Percentiles rank a stretch among this genome's conserved stretches.
phyloP scores from a whole-genome alignment of 352 stramenopile species.

The Pythium grandisporangium region DNA sequence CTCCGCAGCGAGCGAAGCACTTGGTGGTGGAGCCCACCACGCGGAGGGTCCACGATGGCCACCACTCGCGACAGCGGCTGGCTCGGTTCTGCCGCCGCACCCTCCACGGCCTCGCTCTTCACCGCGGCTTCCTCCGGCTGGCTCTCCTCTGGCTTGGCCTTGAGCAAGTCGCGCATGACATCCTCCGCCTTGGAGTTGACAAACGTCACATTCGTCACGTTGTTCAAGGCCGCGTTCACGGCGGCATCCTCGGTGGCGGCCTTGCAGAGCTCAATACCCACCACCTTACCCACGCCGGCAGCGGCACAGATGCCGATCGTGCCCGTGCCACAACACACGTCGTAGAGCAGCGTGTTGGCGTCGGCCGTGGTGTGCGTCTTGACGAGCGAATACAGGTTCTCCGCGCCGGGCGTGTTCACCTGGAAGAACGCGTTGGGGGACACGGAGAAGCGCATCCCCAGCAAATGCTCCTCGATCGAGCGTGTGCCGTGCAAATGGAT shows the following conservation, averaged over 20 bases:
- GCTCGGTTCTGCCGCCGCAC: slow-evolving; percentile 37
- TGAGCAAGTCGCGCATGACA: slow-evolving; percentile 80
- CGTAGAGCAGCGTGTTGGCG: slow-evolving; percentile 88
- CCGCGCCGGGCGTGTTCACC: slow-evolving; percentile 93
- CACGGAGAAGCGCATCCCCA: slow-evolving; percentile 86
- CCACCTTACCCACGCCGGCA: slow-evolving; percentile 61
- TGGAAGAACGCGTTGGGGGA: slow-evolving; percentile 93
- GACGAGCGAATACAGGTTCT: slow-evolving; percentile 95
- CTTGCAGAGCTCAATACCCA: slow-evolving; percentile 87
- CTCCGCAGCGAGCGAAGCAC: slow-evolving; percentile 82
- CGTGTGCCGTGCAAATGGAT: slow-evolving; percentile 54
- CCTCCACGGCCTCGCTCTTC: slow-evolving; percentile 32
- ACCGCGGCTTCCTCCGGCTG: too few species aligned
- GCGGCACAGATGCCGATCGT: slow-evolving; percentile 96
- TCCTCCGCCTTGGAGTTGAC: slow-evolving; percentile 89
- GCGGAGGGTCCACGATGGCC: slow-evolving; percentile 95
- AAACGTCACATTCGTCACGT: slow-evolving; percentile 84
- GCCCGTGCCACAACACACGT: slow-evolving; percentile 98
- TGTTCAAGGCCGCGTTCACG: slow-evolving; percentile 81
- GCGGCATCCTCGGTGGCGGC: slow-evolving; percentile 86
- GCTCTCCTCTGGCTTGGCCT: slow-evolving; percentile 49
- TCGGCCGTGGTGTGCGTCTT: slow-evolving; percentile 74
- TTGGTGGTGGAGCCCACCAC: slow-evolving; percentile 91
- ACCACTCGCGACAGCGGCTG: slow-evolving; percentile 84
- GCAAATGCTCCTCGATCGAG: slow-evolving; percentile 77